Evolutionary conservation across 306 rosid species (phyloP), one percentile per base, ranked within the genome.

Genomic region (Medicago arabica): DNA sequence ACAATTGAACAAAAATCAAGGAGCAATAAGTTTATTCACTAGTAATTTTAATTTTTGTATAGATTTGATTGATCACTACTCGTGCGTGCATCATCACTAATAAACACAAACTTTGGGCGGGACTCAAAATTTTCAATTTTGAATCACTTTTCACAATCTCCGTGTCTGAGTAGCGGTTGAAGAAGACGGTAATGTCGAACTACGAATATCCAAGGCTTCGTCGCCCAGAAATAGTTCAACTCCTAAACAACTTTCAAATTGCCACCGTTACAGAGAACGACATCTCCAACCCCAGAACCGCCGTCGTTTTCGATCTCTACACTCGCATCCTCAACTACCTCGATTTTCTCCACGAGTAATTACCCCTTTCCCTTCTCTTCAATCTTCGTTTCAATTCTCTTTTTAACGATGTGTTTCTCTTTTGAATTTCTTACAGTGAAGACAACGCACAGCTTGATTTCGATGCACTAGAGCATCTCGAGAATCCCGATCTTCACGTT

Each of bases 401-500:
- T 21, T 72, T 72, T 12, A n/a, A n/a, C n/a, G n/a, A n/a, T n/a
- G n/a, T n/a, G n/a, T n/a, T 51, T 15, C 28, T 11, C 36, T 2
- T 21, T 72, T 72, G 7, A 34, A 6, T 72, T 55, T 53, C 51
- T 17, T 58, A 74, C 90, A 93, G 97, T 71, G 97, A 93, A 50
- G 93, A 89, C 19, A 49, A 80, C 69, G 96, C 78, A 15, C 97
- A 89, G 53, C 83, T 89, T 72, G 96, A 91, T 18, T 93, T 93
- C 69, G 77, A 87, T 31, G 94, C 93, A 16, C 80, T 93, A 9
- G 89, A 87, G 80, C 89, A 85, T 54, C 87, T 93, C 2, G 98
- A 93, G 72, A 89, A 89, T 58, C 98, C 96, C 0, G 96, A 89
- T 50, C 55, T 74, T 38, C 94, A 88, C 38, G 25, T 75, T 8